Percentiles rank a stretch among this genome's conserved stretches.
phyloP scores from a whole-genome alignment of 306 rosid species.

The Glycyrrhiza uralensis region DNA sequence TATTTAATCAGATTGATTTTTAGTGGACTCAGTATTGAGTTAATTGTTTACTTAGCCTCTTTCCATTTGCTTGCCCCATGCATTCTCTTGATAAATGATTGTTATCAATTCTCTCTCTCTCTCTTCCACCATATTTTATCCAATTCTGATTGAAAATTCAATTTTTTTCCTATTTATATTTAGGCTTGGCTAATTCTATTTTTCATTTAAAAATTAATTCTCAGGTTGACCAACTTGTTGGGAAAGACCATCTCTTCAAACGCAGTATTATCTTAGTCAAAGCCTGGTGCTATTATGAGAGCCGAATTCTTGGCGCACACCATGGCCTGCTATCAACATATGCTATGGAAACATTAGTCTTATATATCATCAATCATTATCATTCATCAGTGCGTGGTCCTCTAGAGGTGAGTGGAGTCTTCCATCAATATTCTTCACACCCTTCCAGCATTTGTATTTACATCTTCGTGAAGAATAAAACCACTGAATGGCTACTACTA shows the following conservation, averaged over 20 bases:
- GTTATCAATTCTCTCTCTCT: neutral
- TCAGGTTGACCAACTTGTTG: constrained; percentile 55
- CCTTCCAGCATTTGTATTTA: constrained; percentile 13
- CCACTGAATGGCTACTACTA: constrained; percentile 15
- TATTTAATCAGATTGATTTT: neutral
- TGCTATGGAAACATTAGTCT: constrained; percentile 61
- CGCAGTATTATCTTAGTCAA: constrained; percentile 61
- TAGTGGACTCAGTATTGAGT: constrained; percentile 9
- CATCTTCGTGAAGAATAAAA: constrained; percentile 17
- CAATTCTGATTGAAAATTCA: constrained; percentile 2
- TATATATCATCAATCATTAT: constrained; percentile 52
- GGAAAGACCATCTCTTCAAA: constrained; percentile 64
- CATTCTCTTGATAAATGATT: neutral
- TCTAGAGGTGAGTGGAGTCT: constrained; percentile 52
- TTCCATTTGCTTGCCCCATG: neutral
- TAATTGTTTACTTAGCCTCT: neutral
- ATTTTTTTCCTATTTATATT: neutral
- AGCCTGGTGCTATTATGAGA: constrained; percentile 82
- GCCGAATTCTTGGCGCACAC: constrained; percentile 68
- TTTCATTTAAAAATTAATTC: neutral
- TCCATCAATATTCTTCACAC: constrained; percentile 13
- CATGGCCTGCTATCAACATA: constrained; percentile 67
- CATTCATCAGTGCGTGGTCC: constrained; percentile 63
- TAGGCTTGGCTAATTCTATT: constrained; percentile 9
- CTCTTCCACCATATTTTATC: neutral